These are phyloP conservation scores for Plenodomus lindquistii DNA, from an alignment of 2,329 filamentous ascomycete genomes.

Conservation along the genomic window DNA sequence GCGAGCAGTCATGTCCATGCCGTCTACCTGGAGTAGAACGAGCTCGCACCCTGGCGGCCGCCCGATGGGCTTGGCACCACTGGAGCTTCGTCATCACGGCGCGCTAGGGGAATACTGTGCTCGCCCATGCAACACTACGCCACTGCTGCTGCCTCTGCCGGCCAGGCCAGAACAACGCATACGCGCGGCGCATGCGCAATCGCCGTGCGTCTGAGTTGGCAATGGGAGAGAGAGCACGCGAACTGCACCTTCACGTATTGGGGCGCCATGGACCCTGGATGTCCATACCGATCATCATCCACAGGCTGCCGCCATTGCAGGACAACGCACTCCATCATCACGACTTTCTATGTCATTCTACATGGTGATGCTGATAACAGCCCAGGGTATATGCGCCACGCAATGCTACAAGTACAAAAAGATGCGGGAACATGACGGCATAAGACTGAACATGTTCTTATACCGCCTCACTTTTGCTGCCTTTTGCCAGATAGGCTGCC, in stretches of 20 bases:
- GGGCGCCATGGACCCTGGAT: slow-evolving; percentile 19
- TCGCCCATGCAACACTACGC: slow-evolving; percentile 8
- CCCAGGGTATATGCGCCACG: slow-evolving; percentile 35
- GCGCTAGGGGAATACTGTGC: slow-evolving; percentile 3
- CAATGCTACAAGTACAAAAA: slow-evolving; percentile 36
- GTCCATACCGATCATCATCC: slow-evolving; percentile 30
- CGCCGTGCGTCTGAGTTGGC: slow-evolving; percentile 28
- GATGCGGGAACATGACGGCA: slow-evolving; percentile 13
- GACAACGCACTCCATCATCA: slow-evolving; percentile 41
- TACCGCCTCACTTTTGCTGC: slow-evolving; percentile 71
- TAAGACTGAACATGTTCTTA: slow-evolving; percentile 12
- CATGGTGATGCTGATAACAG: slow-evolving; percentile 23
- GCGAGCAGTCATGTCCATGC: slow-evolving; percentile 7
- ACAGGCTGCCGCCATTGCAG: slow-evolving; percentile 15
- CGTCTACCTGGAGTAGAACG: background rate
- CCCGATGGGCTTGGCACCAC: slow-evolving; percentile 26
- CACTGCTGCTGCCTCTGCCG: slow-evolving; percentile 22
- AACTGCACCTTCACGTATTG: slow-evolving; percentile 20
- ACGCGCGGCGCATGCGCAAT: slow-evolving; percentile 41
- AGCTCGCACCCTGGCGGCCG: slow-evolving; percentile 13
- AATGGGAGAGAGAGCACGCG: slow-evolving; percentile 19
- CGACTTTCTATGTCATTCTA: slow-evolving; percentile 40
- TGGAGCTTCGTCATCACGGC: slow-evolving; percentile 33
- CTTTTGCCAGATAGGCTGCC: slow-evolving; percentile 69
- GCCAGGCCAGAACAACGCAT: slow-evolving; percentile 30